Evolutionary conservation across 352 stramenopile genomes (phyloP), one percentile per base, ranked within the genome.

Genomic region (Elongisporangium anandrum): DNA sequence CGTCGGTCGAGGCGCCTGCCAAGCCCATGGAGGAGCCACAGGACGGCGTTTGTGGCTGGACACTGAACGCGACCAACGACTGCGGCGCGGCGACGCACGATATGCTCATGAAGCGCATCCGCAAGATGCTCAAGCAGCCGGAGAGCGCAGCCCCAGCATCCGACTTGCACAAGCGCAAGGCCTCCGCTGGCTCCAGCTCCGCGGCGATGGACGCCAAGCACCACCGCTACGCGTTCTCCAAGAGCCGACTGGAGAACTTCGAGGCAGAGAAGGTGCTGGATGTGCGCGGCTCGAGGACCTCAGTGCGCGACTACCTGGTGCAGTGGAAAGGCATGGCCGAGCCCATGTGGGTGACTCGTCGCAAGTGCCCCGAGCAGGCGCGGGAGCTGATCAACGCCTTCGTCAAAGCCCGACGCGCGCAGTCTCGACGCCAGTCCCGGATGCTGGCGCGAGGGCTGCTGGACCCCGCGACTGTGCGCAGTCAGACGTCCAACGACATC

Each of bases 311-410:
- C 52, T 86, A 70, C 58, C 53, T 66, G 8, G 66, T 86, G 57
- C 52, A 72, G 45, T 83, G 69, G 72, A 22, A 56, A 59, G 66
- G 56, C 21, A 16, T 67, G 3, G 17, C 19, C 1, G 21, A 48
- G 17, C 69, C 72, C 6, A 51, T 65, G 6, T 86, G 76, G 76
- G 73, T 83, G 24, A 8, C 61, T 12, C 64, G 69, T 3, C 66
- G 66, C 2, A 75, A 79, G 56, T 70, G 63, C 34, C 51, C 62
- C 0, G 24, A 20, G 0, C 69, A 86, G 51, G 65, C 64, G 3
- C 69, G 64, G 52, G 24, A 64, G 2, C 7, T 77, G 13, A 81
- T 86, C 26, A 65, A 79, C 49, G 4, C 29, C 6, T 86, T 64
- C 54, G 50, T 53, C 52, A 59, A 57, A 15, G 34, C 21, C 29